Base-by-base conservation (phyloP, 192 early-diverging fungal genomes). In the Geranomyces michiganensis region DNA sequence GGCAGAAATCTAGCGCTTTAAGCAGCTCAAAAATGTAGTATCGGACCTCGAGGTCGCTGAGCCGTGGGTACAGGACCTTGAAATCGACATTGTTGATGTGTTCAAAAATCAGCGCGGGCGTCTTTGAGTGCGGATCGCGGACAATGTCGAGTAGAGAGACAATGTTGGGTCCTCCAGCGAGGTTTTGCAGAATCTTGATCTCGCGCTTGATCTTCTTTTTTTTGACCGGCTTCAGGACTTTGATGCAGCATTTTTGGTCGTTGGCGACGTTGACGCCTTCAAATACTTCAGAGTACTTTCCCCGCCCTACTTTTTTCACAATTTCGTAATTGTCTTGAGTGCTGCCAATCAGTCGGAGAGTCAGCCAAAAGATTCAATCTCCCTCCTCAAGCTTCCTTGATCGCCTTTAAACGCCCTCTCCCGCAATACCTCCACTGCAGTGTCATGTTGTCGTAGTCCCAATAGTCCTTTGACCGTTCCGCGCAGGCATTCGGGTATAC, bases 191-290 rank as follows among this genome's bases (percentile, higher is more conserved):
- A 65, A 99, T 99, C 78, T 97, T 97, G 79, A 99, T 96, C 78
- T 99, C 97, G 58, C 97, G 87, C 88, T 97, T 98, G 75, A 99
- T 99, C 87, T 99, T 99, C 91, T 97, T 97, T 89, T 99, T 99
- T 86, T 99, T 99, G 72, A 99, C 95, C 4, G 97, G 97, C 85
- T 99, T 99, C 56, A 99, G 83, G 15, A 96, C 97, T 85, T 99
- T 99, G 87, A 99, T 99, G 69, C 96, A 92, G 82, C 97, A 97
- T 73, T 95, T 89, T 65, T 87, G 81, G 68, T 89, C 81, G 79
- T 92, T 96, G 63, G 85, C 83, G 26, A 94, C 83, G 80, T 96
- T 95, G 80, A 96, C 85, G n/a, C 96, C 97, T 80, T 99, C 96
- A 87, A 99, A 99, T 26, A 99, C 97, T 76, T 99, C 97, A 1